Base-by-base conservation (phyloP, 441 rosid species). In the Macaranga tanarius region DNA sequence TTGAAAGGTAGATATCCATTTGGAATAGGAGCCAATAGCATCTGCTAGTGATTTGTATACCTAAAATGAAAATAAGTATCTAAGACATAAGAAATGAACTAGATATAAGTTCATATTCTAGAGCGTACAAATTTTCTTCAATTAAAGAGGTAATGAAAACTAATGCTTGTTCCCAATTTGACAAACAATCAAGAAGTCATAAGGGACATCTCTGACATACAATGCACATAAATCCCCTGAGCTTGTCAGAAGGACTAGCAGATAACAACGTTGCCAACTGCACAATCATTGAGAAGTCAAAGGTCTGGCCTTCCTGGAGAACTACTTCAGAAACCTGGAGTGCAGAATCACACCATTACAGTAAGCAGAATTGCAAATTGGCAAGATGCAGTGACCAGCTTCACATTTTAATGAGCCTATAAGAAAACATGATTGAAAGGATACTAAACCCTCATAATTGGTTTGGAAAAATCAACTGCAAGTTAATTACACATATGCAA, bases 31-130 rank as follows among this genome's bases (percentile, higher is more conserved):
- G 79, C 97, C 99, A 81, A 92, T 80, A 81, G 91, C 93, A 71
- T 95, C 95, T 44, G 99, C 93, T 73, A 92, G 90, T 63, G 98
- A 87, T 83, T 91, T 92, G 86, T 88, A 89, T 73, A 95, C 98
- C 99, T 95, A 85, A 76, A 87, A 81, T 56, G 74, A 77, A 75
- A 79, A 73, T 31, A 66, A 65, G 60, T 64, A 74, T 76, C 63
- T 62, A 57, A 76, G 38, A 57, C 10, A 34, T 47, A 51, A 65
- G 44, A 55, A 55, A 70, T 28, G 8, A 76, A 71, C 34, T 71
- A 74, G 71, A 76, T 19, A 20, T 69, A 63, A 54, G 61, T 25
- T 34, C 44, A 69, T 70, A 31, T 52, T 34, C 34, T 16, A 58
- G 69, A 72, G 54, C n/a, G n/a, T 58, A 38, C 15, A 58, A 69